A percentile compares a stretch with the other conserved stretches of the same genome.
phyloP scores from a whole-genome alignment of 2,329 filamentous ascomycete genomes.

The Verticillium albo-atrum region DNA sequence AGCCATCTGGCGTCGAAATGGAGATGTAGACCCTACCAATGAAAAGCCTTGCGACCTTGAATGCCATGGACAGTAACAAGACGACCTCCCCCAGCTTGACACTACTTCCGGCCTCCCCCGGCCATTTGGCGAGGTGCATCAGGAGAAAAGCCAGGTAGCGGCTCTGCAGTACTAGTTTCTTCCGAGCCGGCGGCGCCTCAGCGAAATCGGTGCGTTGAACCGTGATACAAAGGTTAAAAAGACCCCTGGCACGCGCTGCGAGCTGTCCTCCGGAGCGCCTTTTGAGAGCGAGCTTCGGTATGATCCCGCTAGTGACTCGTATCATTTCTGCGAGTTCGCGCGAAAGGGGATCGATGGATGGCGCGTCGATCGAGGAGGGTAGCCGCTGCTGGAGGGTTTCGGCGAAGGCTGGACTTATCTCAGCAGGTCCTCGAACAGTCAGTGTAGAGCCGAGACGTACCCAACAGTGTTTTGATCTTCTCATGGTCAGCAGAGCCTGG shows the following conservation, averaged over 20 bases:
- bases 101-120: constrained; percentile 16
- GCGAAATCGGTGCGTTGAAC: constrained; percentile 29
- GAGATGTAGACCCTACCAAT: constrained; percentile 40
- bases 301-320: neutral
- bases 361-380: constrained; percentile 10
- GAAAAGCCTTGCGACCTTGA: constrained; percentile 62
- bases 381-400: constrained; percentile 5
- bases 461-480: neutral
- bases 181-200: constrained; percentile 16
- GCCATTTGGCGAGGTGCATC: constrained; percentile 51
- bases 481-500: neutral
- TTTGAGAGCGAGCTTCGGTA: neutral
- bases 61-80: constrained; percentile 60
- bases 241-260: constrained; percentile 48
- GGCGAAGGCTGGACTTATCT: constrained; percentile 4
- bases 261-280: constrained; percentile 31
- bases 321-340: constrained; percentile 20
- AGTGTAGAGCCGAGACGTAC: neutral
- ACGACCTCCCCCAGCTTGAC: constrained; percentile 31
- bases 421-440: neutral
- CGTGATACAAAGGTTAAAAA: constrained; percentile 66
- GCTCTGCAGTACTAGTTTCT: constrained; percentile 30
- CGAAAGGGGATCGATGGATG: constrained; percentile 18
- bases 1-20: neutral
- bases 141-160: constrained; percentile 62